These are phyloP conservation scores for Naganishia sp. DNA, from an alignment of 1,284 basidiomycete species.

Conservation along the genomic window DNA sequence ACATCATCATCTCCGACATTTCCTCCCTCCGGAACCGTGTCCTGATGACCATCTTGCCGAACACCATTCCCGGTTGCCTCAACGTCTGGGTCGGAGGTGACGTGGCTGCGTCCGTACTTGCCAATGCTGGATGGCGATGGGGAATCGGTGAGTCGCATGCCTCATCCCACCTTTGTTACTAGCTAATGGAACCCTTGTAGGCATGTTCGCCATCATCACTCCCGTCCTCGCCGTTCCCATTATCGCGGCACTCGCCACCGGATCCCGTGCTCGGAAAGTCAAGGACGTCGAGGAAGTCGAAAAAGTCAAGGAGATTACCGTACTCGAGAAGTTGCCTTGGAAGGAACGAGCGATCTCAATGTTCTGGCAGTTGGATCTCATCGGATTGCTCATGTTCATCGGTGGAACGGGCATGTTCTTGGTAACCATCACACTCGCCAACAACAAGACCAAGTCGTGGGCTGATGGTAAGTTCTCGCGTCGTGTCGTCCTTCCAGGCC, in stretches of 20 bases:
- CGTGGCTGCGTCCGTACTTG: constrained; percentile 36
- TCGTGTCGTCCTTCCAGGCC: not conserved
- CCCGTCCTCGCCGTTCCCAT: constrained; percentile 38
- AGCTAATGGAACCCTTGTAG: constrained; percentile 17
- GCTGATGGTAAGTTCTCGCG: constrained; percentile 36
- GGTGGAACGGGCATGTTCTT: constrained; percentile 48
- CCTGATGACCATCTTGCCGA: constrained; percentile 32
- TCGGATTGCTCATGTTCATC: constrained; percentile 49
- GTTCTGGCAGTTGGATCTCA: constrained; percentile 50
- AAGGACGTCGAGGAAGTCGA: constrained; percentile 5
- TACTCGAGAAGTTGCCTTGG: constrained; percentile 4
- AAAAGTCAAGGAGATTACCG: constrained; percentile 5
- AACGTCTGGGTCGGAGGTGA: constrained; percentile 49
- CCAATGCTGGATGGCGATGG: constrained; percentile 42
- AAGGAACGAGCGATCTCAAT: constrained; percentile 34
- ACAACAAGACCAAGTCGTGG: constrained; percentile 46
- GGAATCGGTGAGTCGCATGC: constrained; percentile 40
- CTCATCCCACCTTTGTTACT: not conserved
- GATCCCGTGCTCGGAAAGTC: constrained; percentile 9
- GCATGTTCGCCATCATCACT: constrained; percentile 44
- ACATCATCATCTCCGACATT: constrained; percentile 49
- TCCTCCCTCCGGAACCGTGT: constrained; percentile 44
- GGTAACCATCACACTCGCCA: constrained; percentile 50
- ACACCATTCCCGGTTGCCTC: constrained; percentile 45
- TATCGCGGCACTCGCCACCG: constrained; percentile 33